A percentile compares a stretch with the other conserved stretches of the same genome.
Conservation (phyloP, 176 grass and related monocot genomes). For the Raddia distichophylla region DNA sequence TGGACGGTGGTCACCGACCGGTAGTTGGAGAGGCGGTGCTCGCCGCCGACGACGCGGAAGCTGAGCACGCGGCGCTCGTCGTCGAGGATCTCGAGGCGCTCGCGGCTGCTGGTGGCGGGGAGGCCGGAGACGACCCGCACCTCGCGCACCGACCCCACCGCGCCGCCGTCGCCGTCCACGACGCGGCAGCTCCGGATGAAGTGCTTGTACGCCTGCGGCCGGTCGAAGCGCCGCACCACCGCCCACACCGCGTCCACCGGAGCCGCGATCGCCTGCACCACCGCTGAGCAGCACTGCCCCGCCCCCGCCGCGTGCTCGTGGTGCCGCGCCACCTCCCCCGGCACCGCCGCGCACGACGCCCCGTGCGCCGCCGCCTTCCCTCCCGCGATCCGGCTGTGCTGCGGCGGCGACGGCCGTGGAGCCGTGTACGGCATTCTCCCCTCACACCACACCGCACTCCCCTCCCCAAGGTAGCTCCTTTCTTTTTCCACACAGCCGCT, state of each 20-base stretch:
- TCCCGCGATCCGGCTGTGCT: constrained; percentile 42
- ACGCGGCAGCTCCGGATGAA: constrained; percentile 84
- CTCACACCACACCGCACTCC: background rate
- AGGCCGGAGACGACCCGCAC: constrained; percentile 75
- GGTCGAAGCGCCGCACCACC: constrained; percentile 82
- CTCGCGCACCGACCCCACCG: constrained; percentile 80
- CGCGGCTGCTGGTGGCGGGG: constrained; percentile 76
- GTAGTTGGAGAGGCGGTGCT: constrained; percentile 95
- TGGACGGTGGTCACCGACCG: constrained; percentile 76
- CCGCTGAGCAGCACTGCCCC: constrained; percentile 75
- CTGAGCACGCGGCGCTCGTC: constrained; percentile 90
- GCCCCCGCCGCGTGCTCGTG: constrained; percentile 47
- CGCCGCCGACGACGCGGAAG: constrained; percentile 88
- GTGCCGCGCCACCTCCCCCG: constrained; percentile 59
- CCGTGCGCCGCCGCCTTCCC: constrained; percentile 27
- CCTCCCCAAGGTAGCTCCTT: background rate
- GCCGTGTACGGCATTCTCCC: constrained; percentile 59
- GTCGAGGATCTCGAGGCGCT: constrained; percentile 91
- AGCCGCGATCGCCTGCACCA: constrained; percentile 61
- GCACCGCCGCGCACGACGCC: constrained; percentile 49
- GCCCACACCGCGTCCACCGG: constrained; percentile 73
- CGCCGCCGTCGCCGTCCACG: constrained; percentile 47
- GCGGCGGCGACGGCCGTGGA: constrained; percentile 43
- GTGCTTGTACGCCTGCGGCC: constrained; percentile 84
- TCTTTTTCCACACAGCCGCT: background rate